phyloP scores from a whole-genome alignment of 1,284 basidiomycete species.

The Inonotus obliquus region DNA sequence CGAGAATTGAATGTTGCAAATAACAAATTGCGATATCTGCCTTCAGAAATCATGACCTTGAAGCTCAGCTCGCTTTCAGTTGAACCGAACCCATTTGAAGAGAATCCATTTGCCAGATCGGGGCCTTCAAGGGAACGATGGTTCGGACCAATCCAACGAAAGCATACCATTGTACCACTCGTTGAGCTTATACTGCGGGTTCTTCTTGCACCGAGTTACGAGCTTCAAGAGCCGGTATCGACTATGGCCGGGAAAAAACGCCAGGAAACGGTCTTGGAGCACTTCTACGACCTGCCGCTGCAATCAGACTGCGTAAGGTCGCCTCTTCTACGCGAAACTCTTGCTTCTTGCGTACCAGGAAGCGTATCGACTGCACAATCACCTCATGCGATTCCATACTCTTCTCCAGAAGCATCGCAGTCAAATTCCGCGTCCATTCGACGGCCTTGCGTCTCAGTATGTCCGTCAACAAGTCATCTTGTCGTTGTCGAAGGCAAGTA shows the following conservation, averaged over 20 bases:
- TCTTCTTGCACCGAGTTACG: slow-evolving; percentile 6
- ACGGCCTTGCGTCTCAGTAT: slow-evolving; percentile 34
- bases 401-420: background rate
- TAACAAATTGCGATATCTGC: slow-evolving; percentile 57
- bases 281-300: slow-evolving; percentile 11
- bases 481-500: slow-evolving; percentile 17
- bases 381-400: background rate
- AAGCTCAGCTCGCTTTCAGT: slow-evolving; percentile 42
- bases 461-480: slow-evolving; percentile 49
- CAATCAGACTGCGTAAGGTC: slow-evolving; percentile 8
- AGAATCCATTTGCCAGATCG: slow-evolving; percentile 6
- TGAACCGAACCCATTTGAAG: slow-evolving; percentile 56
- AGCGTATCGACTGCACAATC: slow-evolving; percentile 11
- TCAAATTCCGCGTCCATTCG: background rate
- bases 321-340: slow-evolving; percentile 2
- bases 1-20: slow-evolving; percentile 56
- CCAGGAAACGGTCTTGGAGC: slow-evolving; percentile 11
- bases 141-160: slow-evolving; percentile 10
- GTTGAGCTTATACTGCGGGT: slow-evolving; percentile 11
- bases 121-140: slow-evolving; percentile 6
- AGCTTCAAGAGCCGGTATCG: background rate
- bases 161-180: slow-evolving; percentile 8
- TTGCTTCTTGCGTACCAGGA: slow-evolving; percentile 14
- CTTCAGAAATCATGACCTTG: slow-evolving; percentile 60
- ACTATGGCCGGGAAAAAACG: background rate